A percentile compares a stretch with the other conserved stretches of the same genome.
Conservation (phyloP, 129 eudicot genomes). For the Helichrysum umbraculigerum region DNA sequence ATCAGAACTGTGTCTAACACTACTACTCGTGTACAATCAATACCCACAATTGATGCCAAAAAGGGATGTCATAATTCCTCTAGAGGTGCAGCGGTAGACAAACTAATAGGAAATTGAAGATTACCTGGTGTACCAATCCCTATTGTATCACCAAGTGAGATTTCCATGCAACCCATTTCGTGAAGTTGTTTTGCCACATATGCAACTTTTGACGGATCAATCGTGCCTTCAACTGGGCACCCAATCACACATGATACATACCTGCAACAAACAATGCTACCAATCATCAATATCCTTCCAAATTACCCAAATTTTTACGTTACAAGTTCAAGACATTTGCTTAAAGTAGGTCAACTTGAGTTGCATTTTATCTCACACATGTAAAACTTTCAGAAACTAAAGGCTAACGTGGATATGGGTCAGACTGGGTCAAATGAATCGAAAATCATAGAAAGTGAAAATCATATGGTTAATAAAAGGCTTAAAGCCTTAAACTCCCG, state of each 20-base stretch:
- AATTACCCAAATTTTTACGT: not conserved
- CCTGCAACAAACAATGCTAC: conserved; percentile 37
- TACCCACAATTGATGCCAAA: not conserved
- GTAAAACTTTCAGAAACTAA: not conserved
- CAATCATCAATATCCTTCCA: not conserved
- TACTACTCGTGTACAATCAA: not conserved
- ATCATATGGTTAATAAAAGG: not conserved
- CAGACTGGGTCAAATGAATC: not conserved
- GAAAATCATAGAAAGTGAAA: not conserved
- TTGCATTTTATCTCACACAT: not conserved
- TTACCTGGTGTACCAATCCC: conserved; percentile 96
- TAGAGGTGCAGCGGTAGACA: not conserved
- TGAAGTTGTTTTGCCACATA: conserved; percentile 86
- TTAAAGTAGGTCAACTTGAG: not conserved
- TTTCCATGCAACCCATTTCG: conserved; percentile 89
- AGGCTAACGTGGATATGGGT: not conserved
- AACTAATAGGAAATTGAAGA: not conserved
- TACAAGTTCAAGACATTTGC: not conserved
- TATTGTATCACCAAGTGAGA: conserved; percentile 89
- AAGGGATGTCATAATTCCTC: not conserved
- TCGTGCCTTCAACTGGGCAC: conserved; percentile 89
- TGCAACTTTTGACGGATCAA: conserved; percentile 82
- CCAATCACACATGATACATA: conserved; percentile 91
- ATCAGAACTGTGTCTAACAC: not conserved
- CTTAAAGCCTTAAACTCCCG: not conserved